These are phyloP conservation scores for Teunomyces atbi DNA, from an alignment of 805 yeast genomes.

Conservation along the genomic window DNA sequence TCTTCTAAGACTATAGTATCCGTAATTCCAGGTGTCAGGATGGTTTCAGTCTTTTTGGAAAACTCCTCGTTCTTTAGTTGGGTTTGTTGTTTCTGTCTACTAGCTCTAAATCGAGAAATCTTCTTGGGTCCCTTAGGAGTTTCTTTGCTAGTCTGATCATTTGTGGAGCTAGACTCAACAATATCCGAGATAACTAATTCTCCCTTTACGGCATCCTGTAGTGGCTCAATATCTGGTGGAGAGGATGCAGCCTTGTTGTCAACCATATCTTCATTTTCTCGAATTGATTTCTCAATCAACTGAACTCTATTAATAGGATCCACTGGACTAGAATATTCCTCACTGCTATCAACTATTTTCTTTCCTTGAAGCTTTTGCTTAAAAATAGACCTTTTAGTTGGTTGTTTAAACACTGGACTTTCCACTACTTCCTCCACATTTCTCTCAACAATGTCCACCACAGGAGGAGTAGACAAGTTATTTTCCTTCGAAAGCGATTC, in stretches of 20 bases:
- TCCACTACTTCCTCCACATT: background rate
- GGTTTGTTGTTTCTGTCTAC: background rate
- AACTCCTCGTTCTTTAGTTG: background rate
- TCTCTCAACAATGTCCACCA: constrained; percentile 13
- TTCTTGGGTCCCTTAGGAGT: constrained; percentile 1
- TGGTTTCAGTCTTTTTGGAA: background rate
- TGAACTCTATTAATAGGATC: constrained; percentile 12
- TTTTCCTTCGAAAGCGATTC: background rate
- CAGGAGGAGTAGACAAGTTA: constrained; percentile 7
- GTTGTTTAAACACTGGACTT: no score
- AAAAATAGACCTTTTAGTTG: background rate
- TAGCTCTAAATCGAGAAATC: constrained; percentile 12
- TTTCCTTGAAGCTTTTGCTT: background rate
- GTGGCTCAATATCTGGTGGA: background rate
- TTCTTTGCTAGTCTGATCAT: background rate
- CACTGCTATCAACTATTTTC: background rate
- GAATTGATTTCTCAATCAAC: constrained; percentile 13
- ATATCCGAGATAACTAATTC: background rate
- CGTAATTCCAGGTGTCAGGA: constrained; percentile 1
- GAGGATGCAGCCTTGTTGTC: background rate
- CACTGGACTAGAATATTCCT: background rate
- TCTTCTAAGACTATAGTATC: no score
- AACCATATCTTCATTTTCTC: constrained; percentile 11
- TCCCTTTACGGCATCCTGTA: constrained; percentile 6
- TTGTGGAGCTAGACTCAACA: background rate